Conservation (phyloP, 2,329 filamentous ascomycete species). For the Penicillium olsonii region DNA sequence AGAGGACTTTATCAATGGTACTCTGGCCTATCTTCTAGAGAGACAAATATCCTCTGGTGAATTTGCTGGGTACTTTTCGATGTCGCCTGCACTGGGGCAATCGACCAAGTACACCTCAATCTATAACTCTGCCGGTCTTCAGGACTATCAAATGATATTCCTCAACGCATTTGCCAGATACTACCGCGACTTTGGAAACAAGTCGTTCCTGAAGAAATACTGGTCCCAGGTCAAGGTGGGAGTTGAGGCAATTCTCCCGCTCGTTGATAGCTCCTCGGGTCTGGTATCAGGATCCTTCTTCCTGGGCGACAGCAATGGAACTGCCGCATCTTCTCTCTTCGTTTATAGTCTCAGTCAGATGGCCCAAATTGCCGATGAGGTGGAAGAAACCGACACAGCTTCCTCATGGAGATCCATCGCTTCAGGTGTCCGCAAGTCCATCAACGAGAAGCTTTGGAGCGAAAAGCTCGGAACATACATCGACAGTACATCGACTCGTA, state of each 20-base stretch:
- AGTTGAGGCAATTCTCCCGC: not conserved
- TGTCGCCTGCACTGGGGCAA: conserved; percentile 13
- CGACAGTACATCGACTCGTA: not conserved
- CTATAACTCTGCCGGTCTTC: conserved; percentile 12
- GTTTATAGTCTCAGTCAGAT: not conserved
- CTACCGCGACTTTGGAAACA: conserved; percentile 33
- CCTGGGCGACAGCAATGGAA: not conserved
- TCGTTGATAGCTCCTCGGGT: not conserved
- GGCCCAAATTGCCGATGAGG: not conserved
- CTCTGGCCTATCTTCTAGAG: conserved; percentile 8
- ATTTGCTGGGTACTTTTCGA: conserved; percentile 10
- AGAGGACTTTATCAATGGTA: conserved; percentile 8
- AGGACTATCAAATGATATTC: conserved; percentile 24
- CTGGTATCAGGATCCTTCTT: not conserved
- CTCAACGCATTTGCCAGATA: conserved; percentile 25
- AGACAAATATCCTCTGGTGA: conserved; percentile 6
- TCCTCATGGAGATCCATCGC: not conserved
- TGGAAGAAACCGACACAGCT: conserved; percentile 15
- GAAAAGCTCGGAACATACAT: not conserved
- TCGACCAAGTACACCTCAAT: conserved; percentile 9
- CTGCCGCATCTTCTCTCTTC: not conserved
- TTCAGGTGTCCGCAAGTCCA: not conserved
- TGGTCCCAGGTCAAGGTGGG: not conserved
- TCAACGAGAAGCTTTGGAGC: not conserved
- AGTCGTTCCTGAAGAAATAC: conserved; percentile 33